phyloP scores from a whole-genome alignment of 805 yeast genomes.

The Candida maltosa region DNA sequence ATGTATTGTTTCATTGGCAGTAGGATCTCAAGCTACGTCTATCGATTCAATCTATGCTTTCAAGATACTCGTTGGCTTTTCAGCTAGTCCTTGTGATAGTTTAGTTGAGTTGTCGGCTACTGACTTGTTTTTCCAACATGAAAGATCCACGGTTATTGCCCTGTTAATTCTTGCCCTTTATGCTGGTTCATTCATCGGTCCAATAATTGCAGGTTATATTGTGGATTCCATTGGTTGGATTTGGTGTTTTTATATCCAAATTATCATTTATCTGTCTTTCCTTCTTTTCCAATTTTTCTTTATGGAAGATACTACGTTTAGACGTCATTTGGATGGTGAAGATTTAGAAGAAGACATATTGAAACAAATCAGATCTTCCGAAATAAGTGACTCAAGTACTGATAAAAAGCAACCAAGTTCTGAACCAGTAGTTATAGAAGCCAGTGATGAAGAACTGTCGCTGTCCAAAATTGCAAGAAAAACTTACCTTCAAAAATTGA shows the following conservation, averaged over 20 bases:
- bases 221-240: conserved; percentile 36
- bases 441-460: too few species aligned
- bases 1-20: conserved; percentile 17
- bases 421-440: neutral
- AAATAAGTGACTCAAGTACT: neutral
- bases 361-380: conserved; percentile 1
- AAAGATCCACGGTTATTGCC: conserved; percentile 31
- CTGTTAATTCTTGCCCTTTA: conserved; percentile 38
- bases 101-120: conserved; percentile 46
- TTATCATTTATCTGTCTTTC: conserved; percentile 28
- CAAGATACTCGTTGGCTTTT: conserved; percentile 27
- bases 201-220: conserved; percentile 43
- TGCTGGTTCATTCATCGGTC: conserved; percentile 42
- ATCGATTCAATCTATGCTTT: conserved; percentile 25
- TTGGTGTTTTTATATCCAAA: conserved; percentile 33
- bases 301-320: conserved; percentile 45
- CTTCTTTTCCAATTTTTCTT: conserved; percentile 29
- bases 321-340: conserved; percentile 14
- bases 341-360: conserved; percentile 1
- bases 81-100: conserved; percentile 43
- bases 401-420: neutral
- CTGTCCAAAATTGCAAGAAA: neutral
- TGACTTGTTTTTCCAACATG: conserved; percentile 44
- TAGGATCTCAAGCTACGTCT: conserved; percentile 23
- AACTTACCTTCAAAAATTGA: conserved; percentile 2